Evolutionary conservation across 75 land plant species (phyloP), one percentile per base, ranked within the genome.

Genomic region (Cunninghamia lanceolata): DNA sequence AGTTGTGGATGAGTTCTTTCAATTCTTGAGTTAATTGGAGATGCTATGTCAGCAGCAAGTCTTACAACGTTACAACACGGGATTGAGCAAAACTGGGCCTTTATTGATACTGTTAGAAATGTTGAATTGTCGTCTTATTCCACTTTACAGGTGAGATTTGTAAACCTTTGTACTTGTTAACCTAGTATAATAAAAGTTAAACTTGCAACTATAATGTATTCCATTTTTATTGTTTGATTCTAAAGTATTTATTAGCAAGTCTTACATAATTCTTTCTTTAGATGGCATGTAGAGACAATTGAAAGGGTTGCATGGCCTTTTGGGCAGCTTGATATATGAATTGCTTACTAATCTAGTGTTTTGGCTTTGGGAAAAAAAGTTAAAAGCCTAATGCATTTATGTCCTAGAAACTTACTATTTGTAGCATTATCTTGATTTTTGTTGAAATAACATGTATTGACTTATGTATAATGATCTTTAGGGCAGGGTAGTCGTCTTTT

Each of bases 41-140:
- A 5, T 87, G 79, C 59, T 6, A 84, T 87, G 86, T 54, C 36
- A 16, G 34, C 34, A 90, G 89, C 94, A 96, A 97, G 91, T 87
- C 82, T 87, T 97, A 77, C 99, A 94, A 81, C 88, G 92, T 85
- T 91, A 89, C 79, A 94, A 93, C 63, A 38, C 92, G 11, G 86
- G 91, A 75, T 89, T 91, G 78, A 94, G 91, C 88, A 97, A 93
- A 87, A 88, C 94, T 84, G 96, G 95, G 36, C 91, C 89, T 34
- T 86, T 94, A 14, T 88, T 96, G 81, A 89, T 96, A 75, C 91
- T 97, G 43, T 91, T 97, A 83, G 99, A 97, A 85, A 91, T 96
- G 73, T 80, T 97, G 79, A 97, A 97, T 86, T 97, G 91, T 53
- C 93, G 99, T 40, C 87, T 97, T 70, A 90, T 97, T 82, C 95